Base-by-base conservation (phyloP, 768 basidiomycete genomes). In the Leccinum barrowsii region DNA sequence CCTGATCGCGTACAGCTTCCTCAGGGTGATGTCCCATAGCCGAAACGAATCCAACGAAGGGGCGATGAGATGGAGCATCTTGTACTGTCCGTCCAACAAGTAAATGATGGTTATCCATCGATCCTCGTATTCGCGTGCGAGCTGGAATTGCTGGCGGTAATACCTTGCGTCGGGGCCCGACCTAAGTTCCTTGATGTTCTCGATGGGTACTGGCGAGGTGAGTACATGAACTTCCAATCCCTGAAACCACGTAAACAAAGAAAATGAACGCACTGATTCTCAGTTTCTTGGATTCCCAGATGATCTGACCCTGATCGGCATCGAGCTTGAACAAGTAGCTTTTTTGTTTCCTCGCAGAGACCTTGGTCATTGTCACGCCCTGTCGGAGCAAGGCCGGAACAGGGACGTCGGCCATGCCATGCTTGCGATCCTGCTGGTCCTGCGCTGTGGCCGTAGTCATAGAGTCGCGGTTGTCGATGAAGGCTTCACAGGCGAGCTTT, bases 81-180 rank as follows among this genome's bases (percentile, higher is more conserved):
- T 95, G 79, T 91, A 92, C 22, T 77, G 78, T 12, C 85, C 88
- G 47, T 86, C 84, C 51, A 87, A 76, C 59, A 89, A 84, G 65
- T 95, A 94, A 61, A 94, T 84, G 70, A 91, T 84, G 0, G 93
- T 91, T 62, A 96, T 81, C 91, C 92, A 96, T 19, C 86, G 80
- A 40, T 82, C 76, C 63, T 90, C 86, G 57, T 80, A 79, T 53
- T 84, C 81, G 50, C 77, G 73, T 0, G 88, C 76, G 42, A 85
- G 77, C 66, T 84, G 82, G 74, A 88, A 87, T 64, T 86, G 85
- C 50, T 83, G 78, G 54, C 87, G 84, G 67, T 91, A 87, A 70
- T 87, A 85, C 19, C 81, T 78, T 2, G 89, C 85, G 32, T 91
- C 85, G 5, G 80, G 67, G 13, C 87, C 90, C 0, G 85, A 80